Evolutionary conservation across 805 yeast genomes (phyloP).

Genomic region (Pichia paraexigua): DNA sequence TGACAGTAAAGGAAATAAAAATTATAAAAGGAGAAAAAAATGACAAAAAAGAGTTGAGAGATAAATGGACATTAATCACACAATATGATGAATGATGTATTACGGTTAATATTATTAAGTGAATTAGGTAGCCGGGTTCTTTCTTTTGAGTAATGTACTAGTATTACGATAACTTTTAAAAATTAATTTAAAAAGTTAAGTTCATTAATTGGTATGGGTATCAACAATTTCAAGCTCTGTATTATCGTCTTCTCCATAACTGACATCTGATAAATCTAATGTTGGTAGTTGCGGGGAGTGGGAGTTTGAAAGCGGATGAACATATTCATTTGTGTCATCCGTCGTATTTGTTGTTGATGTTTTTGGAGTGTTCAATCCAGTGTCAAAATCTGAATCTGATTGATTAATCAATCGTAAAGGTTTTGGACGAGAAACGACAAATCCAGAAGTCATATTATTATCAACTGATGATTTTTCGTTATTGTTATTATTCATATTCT

Average conservation of each 20-base stretch:
- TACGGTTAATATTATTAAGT: not conserved
- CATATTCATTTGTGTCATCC: not conserved
- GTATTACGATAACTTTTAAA: not conserved
- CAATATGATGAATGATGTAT: not conserved
- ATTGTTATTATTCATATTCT: not conserved
- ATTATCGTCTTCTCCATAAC: not conserved
- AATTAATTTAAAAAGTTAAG: not conserved
- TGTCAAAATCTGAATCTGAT: not conserved
- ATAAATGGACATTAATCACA: not conserved
- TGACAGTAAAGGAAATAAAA: not conserved
- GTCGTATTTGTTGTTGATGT: not conserved
- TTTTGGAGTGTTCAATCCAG: not conserved
- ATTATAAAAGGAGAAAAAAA: not conserved
- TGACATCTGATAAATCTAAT: not conserved
- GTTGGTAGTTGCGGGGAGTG: not conserved
- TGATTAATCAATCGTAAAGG: constrained; percentile 19
- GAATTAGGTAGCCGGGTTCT: not conserved
- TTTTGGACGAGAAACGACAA: constrained; percentile 25
- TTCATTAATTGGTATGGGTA: not conserved
- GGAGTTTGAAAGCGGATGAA: not conserved
- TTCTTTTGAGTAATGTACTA: not conserved
- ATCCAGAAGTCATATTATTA: constrained; percentile 16
- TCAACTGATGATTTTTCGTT: not conserved
- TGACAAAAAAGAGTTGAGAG: not conserved
- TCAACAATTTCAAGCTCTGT: not conserved